Base-by-base conservation (phyloP, 164 flowering plant species). In the Brasenia schreberi region DNA sequence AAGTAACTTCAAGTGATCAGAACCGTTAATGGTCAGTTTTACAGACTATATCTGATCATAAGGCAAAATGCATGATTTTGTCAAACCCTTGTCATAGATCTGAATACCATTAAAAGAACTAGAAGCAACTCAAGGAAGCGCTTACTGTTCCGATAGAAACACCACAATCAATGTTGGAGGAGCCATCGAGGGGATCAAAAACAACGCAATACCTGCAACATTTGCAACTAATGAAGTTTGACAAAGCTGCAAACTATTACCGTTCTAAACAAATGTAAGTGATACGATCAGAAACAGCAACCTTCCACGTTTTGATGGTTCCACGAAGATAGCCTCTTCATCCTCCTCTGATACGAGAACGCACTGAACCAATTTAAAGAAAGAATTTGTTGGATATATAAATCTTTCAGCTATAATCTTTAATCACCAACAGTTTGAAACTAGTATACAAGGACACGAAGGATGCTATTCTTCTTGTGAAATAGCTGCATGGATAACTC, bases 311-410 rank as follows among this genome's bases (percentile, higher is more conserved):
- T 71, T 70, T 53, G 93, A 65, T 11, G 83, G 79, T 68, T 88
- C 96, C 69, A 94, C 96, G 77, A 91, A 79, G 16, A 81, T 91
- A 53, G 99, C 96, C 72, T 89, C 96, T 72, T 94, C 99, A 74
- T 94, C 99, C 82, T 94, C 99, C 75, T 94, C 99, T 1, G 99
- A 94, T 44, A 94, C 99, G 71, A 94, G 91, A 70, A 94, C 85
- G 77, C 87, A 75, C 99, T 91, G 85, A 65, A 44, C 58, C 52
- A 61, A 61, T 11, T 23, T 23, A 23, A 23, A 23, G 27, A 23
- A 23, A 0, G 27, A 23, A 23, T 2, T 23, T 23, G 27, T 2
- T 23, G 53, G 53, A 45, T 7, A 45, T 7, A 45, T 7, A 45
- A 5, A 45, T 7, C 3, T 45, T 12, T 45, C 53, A 45, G 12